Evolutionary conservation across 129 eudicot genomes (phyloP).

Genomic region (Saussurea involucrata): DNA sequence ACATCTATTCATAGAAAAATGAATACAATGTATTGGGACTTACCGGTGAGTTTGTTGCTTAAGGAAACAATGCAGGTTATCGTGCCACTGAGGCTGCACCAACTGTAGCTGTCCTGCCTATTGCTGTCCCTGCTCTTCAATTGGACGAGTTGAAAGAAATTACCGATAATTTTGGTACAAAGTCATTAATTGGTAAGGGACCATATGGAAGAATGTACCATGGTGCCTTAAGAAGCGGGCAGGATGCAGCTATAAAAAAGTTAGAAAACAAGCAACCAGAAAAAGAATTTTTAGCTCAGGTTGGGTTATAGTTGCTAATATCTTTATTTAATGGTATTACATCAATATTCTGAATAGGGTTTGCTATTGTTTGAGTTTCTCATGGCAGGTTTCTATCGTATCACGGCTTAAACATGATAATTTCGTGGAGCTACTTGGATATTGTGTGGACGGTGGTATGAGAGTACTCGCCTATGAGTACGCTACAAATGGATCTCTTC

Average conservation of each 20-base stretch:
- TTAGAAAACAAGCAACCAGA: constrained; percentile 52
- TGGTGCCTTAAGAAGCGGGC: constrained; percentile 59
- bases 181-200: constrained; percentile 59
- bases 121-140: constrained; percentile 37
- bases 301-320: constrained; percentile 6
- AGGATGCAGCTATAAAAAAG: constrained; percentile 52
- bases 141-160: constrained; percentile 61
- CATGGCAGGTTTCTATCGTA: constrained; percentile 55
- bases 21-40: not conserved
- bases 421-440: constrained; percentile 61
- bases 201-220: constrained; percentile 56
- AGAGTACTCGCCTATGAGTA: constrained; percentile 68
- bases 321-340: not conserved
- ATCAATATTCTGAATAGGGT: not conserved
- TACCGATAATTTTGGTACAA: constrained; percentile 63
- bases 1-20: not conserved
- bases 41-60: not conserved
- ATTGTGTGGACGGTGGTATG: constrained; percentile 51
- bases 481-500: constrained; percentile 69
- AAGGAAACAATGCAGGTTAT: not conserved
- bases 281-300: constrained; percentile 58
- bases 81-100: not conserved
- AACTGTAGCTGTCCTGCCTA: not conserved
- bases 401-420: constrained; percentile 57
- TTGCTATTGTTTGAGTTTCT: not conserved